Percentiles rank a stretch among this genome's conserved stretches.
phyloP scores from a whole-genome alignment of 2,329 filamentous ascomycete species.

The Diaporthe sp. region DNA sequence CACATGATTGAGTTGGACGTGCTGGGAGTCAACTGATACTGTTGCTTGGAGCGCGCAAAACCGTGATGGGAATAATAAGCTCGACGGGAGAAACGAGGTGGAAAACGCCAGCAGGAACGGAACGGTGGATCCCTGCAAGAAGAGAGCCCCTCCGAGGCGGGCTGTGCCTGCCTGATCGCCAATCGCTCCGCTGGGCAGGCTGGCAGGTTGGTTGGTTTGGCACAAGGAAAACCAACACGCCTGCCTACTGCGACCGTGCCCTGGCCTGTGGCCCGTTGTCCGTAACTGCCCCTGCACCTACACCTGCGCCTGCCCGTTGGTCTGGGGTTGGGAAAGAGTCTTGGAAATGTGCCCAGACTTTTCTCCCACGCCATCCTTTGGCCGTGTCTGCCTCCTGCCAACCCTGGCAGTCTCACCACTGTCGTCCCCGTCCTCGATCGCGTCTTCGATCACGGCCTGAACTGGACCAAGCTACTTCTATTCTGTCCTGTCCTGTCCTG shows the following conservation, averaged over 20 bases:
- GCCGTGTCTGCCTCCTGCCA: background rate
- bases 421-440: background rate
- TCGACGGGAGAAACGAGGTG: background rate
- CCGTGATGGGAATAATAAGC: background rate
- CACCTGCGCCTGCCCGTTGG: background rate
- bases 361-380: slow-evolving; percentile 5
- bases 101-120: background rate
- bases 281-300: background rate
- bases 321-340: background rate
- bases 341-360: slow-evolving; percentile 11
- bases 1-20: background rate
- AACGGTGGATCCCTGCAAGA: background rate
- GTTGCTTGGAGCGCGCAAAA: no score
- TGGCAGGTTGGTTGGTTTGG: background rate
- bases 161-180: slow-evolving; percentile 24
- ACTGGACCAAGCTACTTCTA: background rate
- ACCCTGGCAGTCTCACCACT: background rate
- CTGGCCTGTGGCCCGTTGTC: background rate
- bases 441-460: background rate
- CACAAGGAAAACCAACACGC: background rate
- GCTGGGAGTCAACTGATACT: background rate
- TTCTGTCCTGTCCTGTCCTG: background rate
- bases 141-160: background rate
- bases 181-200: slow-evolving; percentile 13
- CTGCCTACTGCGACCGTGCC: background rate